Evolutionary conservation across 2,329 filamentous ascomycete species (phyloP).

Genomic region (Neobulgaria alba): DNA sequence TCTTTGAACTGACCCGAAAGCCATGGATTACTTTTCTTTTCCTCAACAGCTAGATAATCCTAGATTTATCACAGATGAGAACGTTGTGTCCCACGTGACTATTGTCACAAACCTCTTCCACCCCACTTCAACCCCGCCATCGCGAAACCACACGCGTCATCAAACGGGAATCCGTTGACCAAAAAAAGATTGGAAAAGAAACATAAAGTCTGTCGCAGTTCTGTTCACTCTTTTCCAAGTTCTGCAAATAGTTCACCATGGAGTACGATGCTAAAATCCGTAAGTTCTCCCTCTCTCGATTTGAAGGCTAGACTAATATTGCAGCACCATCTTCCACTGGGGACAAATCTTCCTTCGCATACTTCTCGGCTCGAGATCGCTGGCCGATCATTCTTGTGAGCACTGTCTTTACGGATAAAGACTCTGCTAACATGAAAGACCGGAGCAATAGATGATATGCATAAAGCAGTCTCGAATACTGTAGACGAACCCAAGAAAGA

Average conservation of each 20-base stretch:
- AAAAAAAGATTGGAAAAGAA: too few species aligned
- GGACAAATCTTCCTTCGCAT: constrained; percentile 81
- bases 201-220: too few species aligned
- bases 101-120: too few species aligned
- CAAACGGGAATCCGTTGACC: constrained; percentile 2
- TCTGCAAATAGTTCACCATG: constrained; percentile 38
- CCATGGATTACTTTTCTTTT: too few species aligned
- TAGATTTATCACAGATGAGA: too few species aligned
- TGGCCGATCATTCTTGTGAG: constrained; percentile 88
- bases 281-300: constrained; percentile 35
- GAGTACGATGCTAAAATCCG: constrained; percentile 67
- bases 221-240: background rate
- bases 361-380: constrained; percentile 71
- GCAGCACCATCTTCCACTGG: constrained; percentile 68
- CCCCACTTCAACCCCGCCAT: constrained; percentile 10
- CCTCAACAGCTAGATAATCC: too few species aligned
- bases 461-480: constrained; percentile 55
- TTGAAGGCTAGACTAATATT: constrained; percentile 3
- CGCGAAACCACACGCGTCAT: constrained; percentile 2
- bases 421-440: constrained; percentile 48
- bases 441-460: constrained; percentile 88
- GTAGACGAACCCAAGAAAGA: constrained; percentile 52
- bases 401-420: background rate
- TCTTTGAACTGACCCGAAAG: too few species aligned
- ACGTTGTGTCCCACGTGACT: too few species aligned